Percentiles rank a stretch among this genome's conserved stretches.
Evolutionary conservation across 2,329 filamentous ascomycete species (phyloP).

Genomic region (Trichophaea hybrida): DNA sequence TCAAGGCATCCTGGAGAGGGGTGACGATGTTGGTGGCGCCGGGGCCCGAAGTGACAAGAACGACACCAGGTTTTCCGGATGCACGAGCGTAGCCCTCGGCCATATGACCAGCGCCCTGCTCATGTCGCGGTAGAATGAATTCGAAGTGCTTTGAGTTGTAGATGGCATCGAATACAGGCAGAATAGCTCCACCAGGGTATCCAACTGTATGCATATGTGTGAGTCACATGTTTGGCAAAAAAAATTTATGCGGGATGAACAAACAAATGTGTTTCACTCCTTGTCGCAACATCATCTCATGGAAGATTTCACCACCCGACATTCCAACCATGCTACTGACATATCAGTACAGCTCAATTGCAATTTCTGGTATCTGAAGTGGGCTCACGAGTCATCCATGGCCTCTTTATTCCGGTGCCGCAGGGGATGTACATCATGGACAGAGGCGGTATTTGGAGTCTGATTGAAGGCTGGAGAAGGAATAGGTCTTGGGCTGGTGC

Average conservation of each 20-base stretch:
- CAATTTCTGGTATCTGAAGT: slow-evolving; percentile 7
- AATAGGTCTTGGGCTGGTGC: slow-evolving; percentile 31
- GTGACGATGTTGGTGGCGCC: slow-evolving; percentile 95
- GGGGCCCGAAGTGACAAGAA: slow-evolving; percentile 89
- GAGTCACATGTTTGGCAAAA: slow-evolving; percentile 11
- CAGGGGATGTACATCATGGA: slow-evolving; percentile 54
- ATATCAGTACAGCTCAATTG: slow-evolving; percentile 10
- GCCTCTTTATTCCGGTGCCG: slow-evolving; percentile 45
- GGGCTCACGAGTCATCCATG: slow-evolving; percentile 66
- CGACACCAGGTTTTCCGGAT: slow-evolving; percentile 84
- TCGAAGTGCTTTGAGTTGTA: slow-evolving; percentile 96
- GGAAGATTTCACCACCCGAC: slow-evolving; percentile 91
- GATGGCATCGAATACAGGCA: slow-evolving; percentile 96
- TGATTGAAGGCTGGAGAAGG: slow-evolving; percentile 35
- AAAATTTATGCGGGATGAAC: slow-evolving; percentile 32
- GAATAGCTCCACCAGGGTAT: slow-evolving; percentile 89
- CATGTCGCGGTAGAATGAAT: slow-evolving; percentile 87
- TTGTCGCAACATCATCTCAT: slow-evolving; percentile 96
- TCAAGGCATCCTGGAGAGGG: slow-evolving; percentile 88
- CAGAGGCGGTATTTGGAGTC: slow-evolving; percentile 30
- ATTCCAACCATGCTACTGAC: slow-evolving; percentile 67
- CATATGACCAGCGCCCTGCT: slow-evolving; percentile 98
- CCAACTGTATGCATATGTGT: slow-evolving; percentile 42
- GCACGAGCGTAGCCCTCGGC: slow-evolving; percentile 92
- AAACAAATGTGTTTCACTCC: slow-evolving; percentile 86